phyloP scores from a whole-genome alignment of 2,329 filamentous ascomycete genomes.

The Escovopsis sp. region DNA sequence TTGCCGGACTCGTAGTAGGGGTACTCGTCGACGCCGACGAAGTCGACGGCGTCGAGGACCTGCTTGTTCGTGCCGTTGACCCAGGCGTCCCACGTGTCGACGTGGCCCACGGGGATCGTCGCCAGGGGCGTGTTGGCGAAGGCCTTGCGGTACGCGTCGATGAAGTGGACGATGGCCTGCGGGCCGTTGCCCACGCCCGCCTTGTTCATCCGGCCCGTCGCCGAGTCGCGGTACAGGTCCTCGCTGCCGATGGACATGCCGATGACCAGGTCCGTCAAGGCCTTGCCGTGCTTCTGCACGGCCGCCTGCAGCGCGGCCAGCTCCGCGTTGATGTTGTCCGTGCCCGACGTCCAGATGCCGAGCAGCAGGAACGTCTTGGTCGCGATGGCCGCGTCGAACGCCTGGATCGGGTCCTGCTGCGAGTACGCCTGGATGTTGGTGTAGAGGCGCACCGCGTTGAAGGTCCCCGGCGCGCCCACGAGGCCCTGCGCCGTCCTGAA shows the following conservation, averaged over 20 bases:
- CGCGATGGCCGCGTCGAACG: conserved; percentile 55
- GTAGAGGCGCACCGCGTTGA: conserved; percentile 48
- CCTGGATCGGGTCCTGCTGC: conserved; percentile 63
- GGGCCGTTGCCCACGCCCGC: conserved; percentile 45
- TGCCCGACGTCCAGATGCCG: conserved; percentile 46
- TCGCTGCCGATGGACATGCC: conserved; percentile 52
- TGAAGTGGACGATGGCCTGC: conserved; percentile 45
- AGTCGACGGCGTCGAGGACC: conserved; percentile 48
- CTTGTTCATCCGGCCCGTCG: conserved; percentile 46
- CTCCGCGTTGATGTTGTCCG: conserved; percentile 40
- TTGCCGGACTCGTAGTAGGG: conserved; percentile 48
- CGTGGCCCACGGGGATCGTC: conserved; percentile 43
- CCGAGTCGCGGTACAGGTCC: conserved; percentile 48
- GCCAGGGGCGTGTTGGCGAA: conserved; percentile 31
- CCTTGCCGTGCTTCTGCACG: conserved; percentile 33
- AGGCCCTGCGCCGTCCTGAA: conserved; percentile 25
- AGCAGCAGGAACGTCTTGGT: conserved; percentile 47
- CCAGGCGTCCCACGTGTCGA: conserved; percentile 54
- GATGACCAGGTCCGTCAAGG: conserved; percentile 41
- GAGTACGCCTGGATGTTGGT: conserved; percentile 51
- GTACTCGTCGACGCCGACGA: conserved; percentile 49
- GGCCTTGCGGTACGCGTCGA: conserved; percentile 44
- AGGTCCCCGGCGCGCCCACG: conserved; percentile 30
- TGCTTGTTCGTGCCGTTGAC: conserved; percentile 41
- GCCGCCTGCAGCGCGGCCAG: conserved; percentile 43